Base-by-base conservation (phyloP, 768 basidiomycete species). In the Cystobasidium ongulense region DNA sequence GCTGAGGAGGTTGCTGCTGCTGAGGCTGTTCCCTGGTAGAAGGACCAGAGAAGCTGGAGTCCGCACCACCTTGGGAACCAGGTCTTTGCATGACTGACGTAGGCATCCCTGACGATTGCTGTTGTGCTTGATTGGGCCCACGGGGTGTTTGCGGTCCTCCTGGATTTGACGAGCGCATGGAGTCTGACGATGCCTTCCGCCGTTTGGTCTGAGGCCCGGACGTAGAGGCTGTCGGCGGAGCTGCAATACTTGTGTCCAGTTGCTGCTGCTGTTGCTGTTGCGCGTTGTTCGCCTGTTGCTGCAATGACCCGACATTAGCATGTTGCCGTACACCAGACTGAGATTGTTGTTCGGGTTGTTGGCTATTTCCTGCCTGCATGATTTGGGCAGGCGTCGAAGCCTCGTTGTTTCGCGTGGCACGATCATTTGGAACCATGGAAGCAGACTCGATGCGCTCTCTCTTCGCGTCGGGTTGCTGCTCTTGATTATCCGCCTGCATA, bases 371-470 rank as follows among this genome's bases (percentile, higher is more conserved):
- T n/a, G n/a, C n/a, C 7, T 50, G 10, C 15, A 17, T 50, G 46
- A 3, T 7, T 21, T 4, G 15, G 25, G 63, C 21, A 36, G 63
- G 35, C 17, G 7, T 27, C 4, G 63, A 35, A 10, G 15, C 1
- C 15, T 25, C 63, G 11, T 43, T 23, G 3, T 11, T 1, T 38
- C 21, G 7, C 7, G 43, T 43, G 43, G 39, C 3, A 11, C 11
- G 41, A 5, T 23, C 39, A 18, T 23, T 21, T 23, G 13, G n/a
- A 50, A 43, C 39, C 21, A 27, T 21, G 18, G 63, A 39, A 25
- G 46, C 66, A 21, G 15, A 59, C 1, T 59, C 68, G n/a, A 71
- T n/a, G 21, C 54, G 50, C 31, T 71, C 68, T 52, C 68, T 2
- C 43, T 71, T 71, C n/a, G 52, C 67, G n/a, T 53, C 43, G 7